Conservation (phyloP, 352 stramenopile genomes). For the Aphanomyces astaci region DNA sequence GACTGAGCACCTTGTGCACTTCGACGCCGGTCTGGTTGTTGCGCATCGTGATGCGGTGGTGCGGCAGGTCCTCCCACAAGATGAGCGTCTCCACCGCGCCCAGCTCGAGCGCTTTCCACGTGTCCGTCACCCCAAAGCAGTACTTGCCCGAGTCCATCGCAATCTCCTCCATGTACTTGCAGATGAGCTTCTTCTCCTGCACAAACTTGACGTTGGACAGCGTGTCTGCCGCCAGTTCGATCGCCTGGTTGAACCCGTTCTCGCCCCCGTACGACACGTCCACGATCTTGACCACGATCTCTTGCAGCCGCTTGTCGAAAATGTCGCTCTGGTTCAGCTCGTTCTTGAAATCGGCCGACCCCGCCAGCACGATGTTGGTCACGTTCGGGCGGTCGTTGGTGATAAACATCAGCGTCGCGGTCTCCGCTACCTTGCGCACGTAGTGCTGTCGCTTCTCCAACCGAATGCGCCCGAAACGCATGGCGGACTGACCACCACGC, state of each 20-base stretch:
- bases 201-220: conserved; percentile 99
- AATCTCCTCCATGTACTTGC: conserved; percentile 99
- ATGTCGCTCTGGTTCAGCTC: conserved; percentile 94
- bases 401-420: conserved; percentile 98
- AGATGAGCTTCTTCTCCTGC: conserved; percentile 99
- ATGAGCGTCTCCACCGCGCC: conserved; percentile 99
- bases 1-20: conserved; percentile 69
- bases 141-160: conserved; percentile 98
- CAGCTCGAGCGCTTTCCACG: conserved; percentile 96
- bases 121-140: conserved; percentile 99
- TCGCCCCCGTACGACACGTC: conserved; percentile 99
- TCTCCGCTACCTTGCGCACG: conserved; percentile 97
- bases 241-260: conserved; percentile 99
- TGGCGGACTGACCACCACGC: conserved; percentile 97
- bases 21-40: conserved; percentile 90
- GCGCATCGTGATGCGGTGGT: conserved; percentile 90
- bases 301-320: conserved; percentile 93
- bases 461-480: conserved; percentile 99
- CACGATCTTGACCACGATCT: conserved; percentile 98
- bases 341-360: conserved; percentile 99
- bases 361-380: conserved; percentile 95
- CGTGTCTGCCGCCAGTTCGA: conserved; percentile 96
- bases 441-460: conserved; percentile 99
- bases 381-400: conserved; percentile 97
- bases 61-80: conserved; percentile 98